Conservation (phyloP, 139 green algal genomes). For the Mychonastes homosphaera region DNA sequence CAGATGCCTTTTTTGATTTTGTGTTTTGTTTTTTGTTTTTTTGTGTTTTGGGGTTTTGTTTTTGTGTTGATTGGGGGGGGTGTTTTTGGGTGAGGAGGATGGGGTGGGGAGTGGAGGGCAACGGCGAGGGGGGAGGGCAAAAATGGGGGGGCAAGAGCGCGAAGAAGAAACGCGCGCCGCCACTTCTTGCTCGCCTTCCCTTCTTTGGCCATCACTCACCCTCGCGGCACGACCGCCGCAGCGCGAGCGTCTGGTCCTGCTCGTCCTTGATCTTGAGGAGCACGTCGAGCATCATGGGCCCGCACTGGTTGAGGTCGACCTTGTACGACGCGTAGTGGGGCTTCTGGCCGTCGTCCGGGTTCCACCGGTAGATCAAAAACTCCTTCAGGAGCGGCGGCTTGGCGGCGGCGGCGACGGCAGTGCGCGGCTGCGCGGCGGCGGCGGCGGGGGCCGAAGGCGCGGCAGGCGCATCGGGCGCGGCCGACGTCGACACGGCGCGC, state of each 20-base stretch:
- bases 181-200: no score
- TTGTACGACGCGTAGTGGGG: slow-evolving; percentile 87
- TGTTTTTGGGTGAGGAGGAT: neutral
- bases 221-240: slow-evolving; percentile 83
- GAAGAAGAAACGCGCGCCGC: neutral
- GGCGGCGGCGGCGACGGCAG: neutral
- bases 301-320: slow-evolving; percentile 85
- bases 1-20: slow-evolving; percentile 89
- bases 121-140: no score
- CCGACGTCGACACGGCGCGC: neutral
- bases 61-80: neutral
- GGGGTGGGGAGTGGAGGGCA: neutral
- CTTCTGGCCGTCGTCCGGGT: slow-evolving; percentile 77
- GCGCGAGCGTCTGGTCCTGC: slow-evolving; percentile 76
- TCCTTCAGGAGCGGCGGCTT: slow-evolving; percentile 64
- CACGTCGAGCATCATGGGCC: slow-evolving; percentile 98
- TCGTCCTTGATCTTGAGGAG: slow-evolving; percentile 99
- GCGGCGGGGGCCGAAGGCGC: no score
- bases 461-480: slow-evolving; percentile 2
- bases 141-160: no score
- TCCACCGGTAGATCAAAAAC: slow-evolving; percentile 87
- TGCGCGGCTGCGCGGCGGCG: no score
- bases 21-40: slow-evolving; percentile 1
- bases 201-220: neutral
- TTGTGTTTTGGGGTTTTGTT: neutral